Percentiles rank a stretch among this genome's conserved stretches.
Evolutionary conservation across 73 alveolate species (phyloP).

Genomic region (Effrenium voratum): DNA sequence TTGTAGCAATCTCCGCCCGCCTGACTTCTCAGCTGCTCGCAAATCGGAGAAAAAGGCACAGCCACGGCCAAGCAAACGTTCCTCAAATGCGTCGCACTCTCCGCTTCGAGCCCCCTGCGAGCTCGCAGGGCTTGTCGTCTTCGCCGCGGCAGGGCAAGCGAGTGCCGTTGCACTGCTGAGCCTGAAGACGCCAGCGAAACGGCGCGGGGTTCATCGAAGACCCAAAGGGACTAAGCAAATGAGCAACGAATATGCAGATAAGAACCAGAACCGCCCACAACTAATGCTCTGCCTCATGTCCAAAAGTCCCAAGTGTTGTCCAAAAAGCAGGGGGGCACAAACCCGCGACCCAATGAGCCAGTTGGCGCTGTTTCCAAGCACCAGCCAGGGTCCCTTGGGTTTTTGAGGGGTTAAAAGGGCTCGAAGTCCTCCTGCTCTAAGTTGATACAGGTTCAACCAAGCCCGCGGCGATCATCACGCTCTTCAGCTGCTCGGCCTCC

Average conservation of each 20-base stretch:
- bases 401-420: background rate
- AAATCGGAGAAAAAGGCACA: too few relatives aligned
- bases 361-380: too few relatives aligned
- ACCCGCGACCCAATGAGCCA: too few relatives aligned
- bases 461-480: conserved; percentile 25
- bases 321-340: too few relatives aligned
- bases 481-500: background rate
- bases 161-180: conserved; percentile 14
- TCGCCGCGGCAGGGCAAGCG: background rate
- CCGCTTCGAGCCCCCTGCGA: background rate
- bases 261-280: too few relatives aligned
- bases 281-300: background rate
- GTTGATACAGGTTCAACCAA: background rate
- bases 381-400: background rate
- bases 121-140: conserved; percentile 4
- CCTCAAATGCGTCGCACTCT: too few relatives aligned
- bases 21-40: background rate
- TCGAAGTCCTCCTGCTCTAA: background rate
- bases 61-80: too few relatives aligned
- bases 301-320: background rate
- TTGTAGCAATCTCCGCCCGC: background rate
- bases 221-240: too few relatives aligned
- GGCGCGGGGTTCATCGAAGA: too few relatives aligned
- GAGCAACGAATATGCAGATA: too few relatives aligned
- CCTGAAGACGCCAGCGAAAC: background rate